Evolutionary conservation across 768 basidiomycete species (phyloP), one percentile per base, ranked within the genome.

Genomic region (Boletus bicolor): DNA sequence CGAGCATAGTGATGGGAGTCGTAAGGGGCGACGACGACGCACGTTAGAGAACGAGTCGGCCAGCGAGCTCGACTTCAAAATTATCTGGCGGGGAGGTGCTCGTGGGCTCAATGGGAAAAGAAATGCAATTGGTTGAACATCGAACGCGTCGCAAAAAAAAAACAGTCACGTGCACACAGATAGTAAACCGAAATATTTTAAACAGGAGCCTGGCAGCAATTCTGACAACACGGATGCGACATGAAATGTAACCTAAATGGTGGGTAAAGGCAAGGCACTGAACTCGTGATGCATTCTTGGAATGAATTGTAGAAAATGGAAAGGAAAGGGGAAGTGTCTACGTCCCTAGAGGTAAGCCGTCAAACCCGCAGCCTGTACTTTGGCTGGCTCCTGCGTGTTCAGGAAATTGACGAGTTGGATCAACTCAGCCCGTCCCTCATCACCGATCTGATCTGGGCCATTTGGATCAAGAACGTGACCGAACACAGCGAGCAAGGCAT

Each of bases 331-430:
- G n/a, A 50, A 53, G 37, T 59, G 11, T 52, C 63, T 63, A 82
- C 56, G 71, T 73, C 75, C 74, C 28, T 77, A 74, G 34, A 89
- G 76, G 71, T 80, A 81, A 17, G 73, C 70, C 12, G 72, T 68
- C 64, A 94, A 75, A 28, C 93, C 93, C 7, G 90, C 85, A 6
- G 87, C 90, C 65, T 87, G 86, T 34, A 98, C 80, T 73, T 88
- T 91, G 34, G 75, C 83, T 30, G 93, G 87, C 50, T 86, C 81
- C 72, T 91, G 83, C 36, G 75, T 75, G 68, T 89, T 89, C 68
- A 99, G 77, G 53, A 82, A 80, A 26, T 75, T 75, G 56, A 98
- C 75, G 36, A 98, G 78, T 43, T 82, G 77, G 58, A 93, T 83
- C 63, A 99, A 74, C 69, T 91, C 84, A 24, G 76, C 82, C 46